These are phyloP conservation scores for Torrubiella hemipterigena DNA, from an alignment of 2,329 filamentous ascomycete genomes.

Conservation along the genomic window DNA sequence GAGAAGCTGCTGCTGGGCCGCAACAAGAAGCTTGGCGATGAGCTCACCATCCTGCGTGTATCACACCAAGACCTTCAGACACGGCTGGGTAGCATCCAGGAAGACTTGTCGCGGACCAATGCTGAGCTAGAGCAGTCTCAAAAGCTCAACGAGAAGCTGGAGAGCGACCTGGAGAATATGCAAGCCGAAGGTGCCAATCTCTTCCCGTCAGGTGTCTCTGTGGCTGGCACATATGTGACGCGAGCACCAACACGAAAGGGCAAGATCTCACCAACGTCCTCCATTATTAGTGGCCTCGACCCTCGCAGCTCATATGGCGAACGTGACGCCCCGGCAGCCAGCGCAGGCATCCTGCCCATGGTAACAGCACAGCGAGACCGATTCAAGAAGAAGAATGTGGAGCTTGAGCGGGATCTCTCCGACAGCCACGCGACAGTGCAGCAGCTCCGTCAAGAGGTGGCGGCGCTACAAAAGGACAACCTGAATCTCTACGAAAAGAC, in stretches of 20 bases:
- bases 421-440: constrained; percentile 74
- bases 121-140: constrained; percentile 77
- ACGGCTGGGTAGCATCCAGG: constrained; percentile 67
- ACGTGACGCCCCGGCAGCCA: constrained; percentile 56
- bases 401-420: constrained; percentile 82
- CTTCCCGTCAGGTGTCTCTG: constrained; percentile 82
- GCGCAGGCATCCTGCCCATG: constrained; percentile 89
- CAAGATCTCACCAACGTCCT: constrained; percentile 79
- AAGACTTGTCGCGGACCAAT: constrained; percentile 72
- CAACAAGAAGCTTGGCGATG: constrained; percentile 94
- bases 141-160: constrained; percentile 75
- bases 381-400: constrained; percentile 89
- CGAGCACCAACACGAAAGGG: constrained; percentile 49
- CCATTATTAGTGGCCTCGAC: constrained; percentile 96
- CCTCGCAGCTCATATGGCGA: constrained; percentile 38
- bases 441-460: constrained; percentile 78
- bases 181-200: constrained; percentile 75
- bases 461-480: constrained; percentile 90
- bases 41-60: constrained; percentile 82
- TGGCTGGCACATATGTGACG: constrained; percentile 80
- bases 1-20: constrained; percentile 84
- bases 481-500: constrained; percentile 95
- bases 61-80: constrained; percentile 86
- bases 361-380: constrained; percentile 94
- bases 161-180: constrained; percentile 79